Percentiles rank a stretch among this genome's conserved stretches.
phyloP scores from a whole-genome alignment of 345 rosid genomes.

The Camelina neglecta region DNA sequence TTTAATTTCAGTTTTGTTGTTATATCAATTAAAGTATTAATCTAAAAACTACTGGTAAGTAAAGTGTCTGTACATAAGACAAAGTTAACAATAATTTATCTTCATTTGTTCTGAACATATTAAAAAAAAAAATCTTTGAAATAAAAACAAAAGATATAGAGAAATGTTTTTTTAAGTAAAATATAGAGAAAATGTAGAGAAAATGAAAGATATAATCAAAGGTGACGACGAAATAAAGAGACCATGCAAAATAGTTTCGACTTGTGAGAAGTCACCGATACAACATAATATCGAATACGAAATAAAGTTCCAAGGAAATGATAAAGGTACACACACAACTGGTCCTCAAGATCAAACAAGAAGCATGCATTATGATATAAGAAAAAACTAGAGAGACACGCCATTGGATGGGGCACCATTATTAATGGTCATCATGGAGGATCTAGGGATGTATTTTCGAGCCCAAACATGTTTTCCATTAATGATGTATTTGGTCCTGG shows the following conservation, averaged over 20 bases:
- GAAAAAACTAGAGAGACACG: slow-evolving; percentile 18
- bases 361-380: neutral
- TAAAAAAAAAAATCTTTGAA: too few species aligned
- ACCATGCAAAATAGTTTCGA: slow-evolving; percentile 1
- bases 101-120: neutral
- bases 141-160: neutral
- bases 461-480: slow-evolving; percentile 84
- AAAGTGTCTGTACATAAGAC: neutral
- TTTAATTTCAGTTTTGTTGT: neutral
- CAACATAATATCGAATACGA: neutral
- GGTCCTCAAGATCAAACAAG: slow-evolving; percentile 6
- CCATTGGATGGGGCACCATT: slow-evolving; percentile 8
- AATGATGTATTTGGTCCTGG: slow-evolving; percentile 62
- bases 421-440: neutral
- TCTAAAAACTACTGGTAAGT: neutral
- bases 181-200: neutral
- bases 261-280: neutral
- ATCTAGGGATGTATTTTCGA: slow-evolving; percentile 49
- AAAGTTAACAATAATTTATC: too few species aligned
- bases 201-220: slow-evolving; percentile 1
- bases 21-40: neutral
- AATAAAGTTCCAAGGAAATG: neutral
- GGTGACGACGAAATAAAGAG: slow-evolving; percentile 4
- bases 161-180: neutral
- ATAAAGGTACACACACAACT: slow-evolving; percentile 8